phyloP scores from a whole-genome alignment of 805 yeast species.

The Candida endomychidarum region DNA sequence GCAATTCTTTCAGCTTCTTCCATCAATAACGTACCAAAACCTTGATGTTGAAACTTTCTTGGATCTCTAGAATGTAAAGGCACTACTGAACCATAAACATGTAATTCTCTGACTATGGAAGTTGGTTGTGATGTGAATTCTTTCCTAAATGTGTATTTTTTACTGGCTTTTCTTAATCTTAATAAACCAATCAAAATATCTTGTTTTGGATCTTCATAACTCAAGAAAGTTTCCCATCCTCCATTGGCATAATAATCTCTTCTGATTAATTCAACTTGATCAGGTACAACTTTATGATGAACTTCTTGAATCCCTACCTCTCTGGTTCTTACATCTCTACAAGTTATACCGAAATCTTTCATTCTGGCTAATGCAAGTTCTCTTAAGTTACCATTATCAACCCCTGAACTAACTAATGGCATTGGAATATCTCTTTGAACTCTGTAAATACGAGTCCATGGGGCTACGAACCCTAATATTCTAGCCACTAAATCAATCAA shows the following conservation, averaged over 20 bases:
- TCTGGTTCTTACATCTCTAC: constrained; percentile 95
- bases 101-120: constrained; percentile 93
- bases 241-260: constrained; percentile 97
- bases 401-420: constrained; percentile 98
- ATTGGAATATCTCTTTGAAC: constrained; percentile 99
- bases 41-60: constrained; percentile 97
- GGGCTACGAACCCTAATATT: constrained; percentile 93
- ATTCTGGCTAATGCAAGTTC: constrained; percentile 95
- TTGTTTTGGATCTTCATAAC: constrained; percentile 95
- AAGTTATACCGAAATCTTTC: constrained; percentile 96
- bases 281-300: constrained; percentile 94
- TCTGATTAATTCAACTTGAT: constrained; percentile 92
- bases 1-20: constrained; percentile 98
- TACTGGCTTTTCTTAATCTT: constrained; percentile 83
- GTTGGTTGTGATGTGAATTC: constrained; percentile 84
- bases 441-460: constrained; percentile 98
- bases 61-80: constrained; percentile 97
- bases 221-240: constrained; percentile 96
- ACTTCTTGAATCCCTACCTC: constrained; percentile 99
- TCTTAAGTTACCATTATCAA: constrained; percentile 94
- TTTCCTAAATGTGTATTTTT: constrained; percentile 85
- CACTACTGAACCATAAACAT: constrained; percentile 96
- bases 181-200: constrained; percentile 91
- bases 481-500: constrained; percentile 93
- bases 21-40: constrained; percentile 95